Percentiles rank a stretch among this genome's conserved stretches.
These are phyloP conservation scores for Zygoascus biomembranicola DNA, from an alignment of 805 yeast species.

Conservation along the genomic window DNA sequence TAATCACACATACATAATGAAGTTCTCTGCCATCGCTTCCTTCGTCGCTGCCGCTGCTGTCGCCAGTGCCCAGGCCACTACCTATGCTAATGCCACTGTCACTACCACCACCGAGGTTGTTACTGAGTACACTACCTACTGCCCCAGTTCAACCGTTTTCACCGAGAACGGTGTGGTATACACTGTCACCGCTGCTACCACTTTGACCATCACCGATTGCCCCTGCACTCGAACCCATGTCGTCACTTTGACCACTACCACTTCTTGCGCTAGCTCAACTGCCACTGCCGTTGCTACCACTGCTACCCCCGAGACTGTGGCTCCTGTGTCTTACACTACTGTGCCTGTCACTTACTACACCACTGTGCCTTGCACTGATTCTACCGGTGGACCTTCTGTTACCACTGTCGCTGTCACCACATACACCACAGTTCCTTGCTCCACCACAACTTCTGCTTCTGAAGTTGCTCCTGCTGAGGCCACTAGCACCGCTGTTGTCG, in stretches of 20 bases:
- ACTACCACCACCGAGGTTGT: conserved; percentile 37
- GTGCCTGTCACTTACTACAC: conserved; percentile 7
- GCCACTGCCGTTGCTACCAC: conserved; percentile 9
- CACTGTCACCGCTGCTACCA: conserved; percentile 72
- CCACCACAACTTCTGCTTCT: conserved; percentile 11
- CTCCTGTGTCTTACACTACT: conserved; percentile 19
- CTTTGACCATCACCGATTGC: conserved; percentile 78
- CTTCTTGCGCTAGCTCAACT: conserved; percentile 23
- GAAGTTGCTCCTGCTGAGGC: conserved; percentile 16
- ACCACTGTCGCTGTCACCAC: conserved; percentile 36
- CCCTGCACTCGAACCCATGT: conserved; percentile 61
- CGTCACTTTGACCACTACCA: conserved; percentile 24
- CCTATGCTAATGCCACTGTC: conserved; percentile 32
- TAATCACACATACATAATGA: conserved; percentile 13
- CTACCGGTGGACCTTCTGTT: conserved; percentile 10
- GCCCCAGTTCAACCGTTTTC: conserved; percentile 66
- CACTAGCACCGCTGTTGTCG: conserved; percentile 14
- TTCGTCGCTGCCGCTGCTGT: conserved; percentile 17
- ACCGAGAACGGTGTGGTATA: conserved; percentile 59
- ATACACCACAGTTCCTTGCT: conserved; percentile 10
- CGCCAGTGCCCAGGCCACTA: conserved; percentile 33
- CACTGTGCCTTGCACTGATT: conserved; percentile 19
- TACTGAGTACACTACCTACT: conserved; percentile 72
- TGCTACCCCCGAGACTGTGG: conserved; percentile 11
- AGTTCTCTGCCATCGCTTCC: conserved; percentile 13